Percentiles rank a stretch among this genome's conserved stretches.
phyloP scores from a whole-genome alignment of 257 asterid species.

The Nicotiana paniculata region DNA sequence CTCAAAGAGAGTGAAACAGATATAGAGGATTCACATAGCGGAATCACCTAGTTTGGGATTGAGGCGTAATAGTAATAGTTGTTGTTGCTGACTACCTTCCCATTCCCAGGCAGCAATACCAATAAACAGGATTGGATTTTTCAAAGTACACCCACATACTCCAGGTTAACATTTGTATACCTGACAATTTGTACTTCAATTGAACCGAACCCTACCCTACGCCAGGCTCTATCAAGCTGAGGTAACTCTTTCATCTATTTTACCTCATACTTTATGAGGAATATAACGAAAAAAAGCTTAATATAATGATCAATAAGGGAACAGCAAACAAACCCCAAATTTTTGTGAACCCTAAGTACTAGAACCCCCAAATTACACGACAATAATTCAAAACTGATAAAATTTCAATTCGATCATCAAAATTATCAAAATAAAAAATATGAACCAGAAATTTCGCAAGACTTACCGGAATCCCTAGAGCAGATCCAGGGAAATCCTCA shows the following conservation, averaged over 20 bases:
- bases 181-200: not conserved
- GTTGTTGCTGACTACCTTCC: not conserved
- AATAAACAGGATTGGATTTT: not conserved
- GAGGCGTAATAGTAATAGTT: not conserved
- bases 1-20: not conserved
- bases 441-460: not conserved
- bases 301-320: not conserved
- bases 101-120: not conserved
- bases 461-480: not conserved
- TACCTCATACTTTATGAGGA: not conserved
- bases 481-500: slow-evolving; percentile 9
- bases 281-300: not conserved
- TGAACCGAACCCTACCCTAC: not conserved
- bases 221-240: not conserved
- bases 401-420: not conserved
- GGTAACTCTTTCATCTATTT: not conserved
- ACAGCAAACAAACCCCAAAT: not conserved
- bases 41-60: not conserved
- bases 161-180: too few relatives aligned
- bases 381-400: not conserved
- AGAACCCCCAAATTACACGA: not conserved
- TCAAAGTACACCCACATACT: not conserved
- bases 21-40: not conserved
- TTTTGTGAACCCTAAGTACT: not conserved
- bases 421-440: not conserved